Conservation (phyloP, 257 asterid genomes). For the Scutellaria barbata region DNA sequence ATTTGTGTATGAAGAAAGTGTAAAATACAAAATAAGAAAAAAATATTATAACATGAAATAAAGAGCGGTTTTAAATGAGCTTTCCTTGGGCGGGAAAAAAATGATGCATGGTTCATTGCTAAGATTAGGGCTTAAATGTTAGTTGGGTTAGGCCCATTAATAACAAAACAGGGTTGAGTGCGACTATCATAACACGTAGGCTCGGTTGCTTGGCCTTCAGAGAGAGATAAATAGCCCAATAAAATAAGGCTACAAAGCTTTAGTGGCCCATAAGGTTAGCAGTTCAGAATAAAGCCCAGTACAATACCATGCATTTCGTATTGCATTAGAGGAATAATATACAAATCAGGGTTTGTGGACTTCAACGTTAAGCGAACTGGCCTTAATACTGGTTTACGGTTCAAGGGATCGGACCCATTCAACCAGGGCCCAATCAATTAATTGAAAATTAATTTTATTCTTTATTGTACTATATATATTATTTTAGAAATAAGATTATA, state of each 20-base stretch:
- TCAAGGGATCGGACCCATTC: no score
- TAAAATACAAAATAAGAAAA: not conserved
- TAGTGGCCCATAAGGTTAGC: no score
- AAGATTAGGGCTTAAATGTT: slow-evolving; percentile 33
- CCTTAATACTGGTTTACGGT: no score
- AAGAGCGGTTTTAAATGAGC: slow-evolving; percentile 36
- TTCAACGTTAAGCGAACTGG: no score
- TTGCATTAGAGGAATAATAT: no score
- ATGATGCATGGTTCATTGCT: not conserved
- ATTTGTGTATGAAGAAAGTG: not conserved
- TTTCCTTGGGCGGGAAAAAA: slow-evolving; percentile 49
- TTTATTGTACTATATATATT: no score
- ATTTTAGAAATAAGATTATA: no score
- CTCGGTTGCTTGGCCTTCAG: not conserved
- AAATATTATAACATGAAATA: slow-evolving; percentile 10
- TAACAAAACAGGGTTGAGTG: not conserved
- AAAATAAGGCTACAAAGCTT: not conserved
- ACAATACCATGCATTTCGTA: no score
- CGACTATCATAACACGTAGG: not conserved
- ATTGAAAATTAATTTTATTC: no score
- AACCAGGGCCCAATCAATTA: no score
- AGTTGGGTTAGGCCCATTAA: slow-evolving; percentile 29
- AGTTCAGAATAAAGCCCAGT: no score
- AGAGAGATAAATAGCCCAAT: not conserved
- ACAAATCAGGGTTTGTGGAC: no score